phyloP scores from a whole-genome alignment of 2,329 filamentous ascomycete species.

The Arachnopeziza araneosa region DNA sequence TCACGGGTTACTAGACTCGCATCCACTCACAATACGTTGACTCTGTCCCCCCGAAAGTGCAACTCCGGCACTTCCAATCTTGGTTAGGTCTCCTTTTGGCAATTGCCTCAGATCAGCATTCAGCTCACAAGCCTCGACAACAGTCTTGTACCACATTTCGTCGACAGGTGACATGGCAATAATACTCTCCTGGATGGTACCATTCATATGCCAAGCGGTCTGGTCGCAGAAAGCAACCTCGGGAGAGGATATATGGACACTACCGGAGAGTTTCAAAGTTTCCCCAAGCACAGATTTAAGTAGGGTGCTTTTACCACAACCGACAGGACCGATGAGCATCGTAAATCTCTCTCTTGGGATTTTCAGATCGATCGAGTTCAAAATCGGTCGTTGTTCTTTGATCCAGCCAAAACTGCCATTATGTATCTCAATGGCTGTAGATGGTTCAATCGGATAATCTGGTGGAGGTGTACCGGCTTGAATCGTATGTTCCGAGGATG shows the following conservation, averaged over 20 bases:
- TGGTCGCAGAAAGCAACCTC: constrained; percentile 40
- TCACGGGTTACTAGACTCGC: not conserved
- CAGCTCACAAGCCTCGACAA: not conserved
- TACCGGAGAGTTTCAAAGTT: constrained; percentile 21
- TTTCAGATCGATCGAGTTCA: not conserved
- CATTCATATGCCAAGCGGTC: constrained; percentile 41
- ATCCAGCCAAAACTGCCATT: not conserved
- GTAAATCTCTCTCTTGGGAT: not conserved
- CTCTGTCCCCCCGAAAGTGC: constrained; percentile 23
- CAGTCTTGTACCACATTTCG: not conserved
- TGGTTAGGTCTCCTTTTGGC: not conserved
- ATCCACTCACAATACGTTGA: constrained; percentile 43
- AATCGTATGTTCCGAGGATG: not conserved
- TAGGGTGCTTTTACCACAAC: constrained; percentile 29
- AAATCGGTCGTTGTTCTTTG: not conserved
- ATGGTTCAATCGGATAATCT: not conserved
- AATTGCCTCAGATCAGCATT: not conserved
- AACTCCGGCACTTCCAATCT: constrained; percentile 23
- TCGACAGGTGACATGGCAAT: not conserved
- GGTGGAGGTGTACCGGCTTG: not conserved
- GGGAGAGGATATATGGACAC: constrained; percentile 17
- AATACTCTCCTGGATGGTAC: constrained; percentile 26
- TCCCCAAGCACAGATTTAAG: constrained; percentile 29
- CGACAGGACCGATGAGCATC: constrained; percentile 30
- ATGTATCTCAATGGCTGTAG: not conserved